A percentile compares a stretch with the other conserved stretches of the same genome.
Conservation (phyloP, 169 alveolate genomes). For the Eimeria necatrix region DNA sequence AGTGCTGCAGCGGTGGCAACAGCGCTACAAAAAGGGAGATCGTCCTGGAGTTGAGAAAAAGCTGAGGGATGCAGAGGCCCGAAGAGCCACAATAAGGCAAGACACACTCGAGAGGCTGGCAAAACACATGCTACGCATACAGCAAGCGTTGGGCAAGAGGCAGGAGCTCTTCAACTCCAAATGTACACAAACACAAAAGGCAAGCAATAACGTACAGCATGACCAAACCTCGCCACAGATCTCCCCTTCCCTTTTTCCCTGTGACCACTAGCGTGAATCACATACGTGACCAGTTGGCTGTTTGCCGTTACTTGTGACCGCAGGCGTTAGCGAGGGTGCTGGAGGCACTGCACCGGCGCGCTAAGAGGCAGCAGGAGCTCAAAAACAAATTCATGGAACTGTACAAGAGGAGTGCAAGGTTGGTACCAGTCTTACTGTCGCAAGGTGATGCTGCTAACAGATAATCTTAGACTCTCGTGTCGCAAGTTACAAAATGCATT, state of each 20-base stretch:
- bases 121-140: not conserved
- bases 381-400: not conserved
- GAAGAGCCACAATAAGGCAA: slow-evolving; percentile 12
- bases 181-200: slow-evolving; percentile 3
- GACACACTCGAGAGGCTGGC: slow-evolving; percentile 16
- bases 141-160: not conserved
- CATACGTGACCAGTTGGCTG: too few species aligned
- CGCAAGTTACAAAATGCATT: too few species aligned
- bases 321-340: not conserved
- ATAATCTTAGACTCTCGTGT: too few species aligned
- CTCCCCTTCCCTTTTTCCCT: too few species aligned
- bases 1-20: slow-evolving; percentile 34
- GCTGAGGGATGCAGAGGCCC: slow-evolving; percentile 17
- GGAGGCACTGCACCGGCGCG: slow-evolving; percentile 9
- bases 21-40: not conserved
- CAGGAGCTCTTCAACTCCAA: slow-evolving; percentile 28
- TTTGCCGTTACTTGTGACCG: too few species aligned
- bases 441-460: too few species aligned
- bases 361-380: not conserved
- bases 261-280: too few species aligned
- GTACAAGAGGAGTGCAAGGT: not conserved
- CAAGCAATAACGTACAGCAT: not conserved
- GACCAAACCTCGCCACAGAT: too few species aligned
- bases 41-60: not conserved
- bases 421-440: not conserved